Percentiles rank a stretch among this genome's conserved stretches.
Evolutionary conservation across 352 stramenopile species (phyloP).

Genomic region (Aphanomyces stellatus): DNA sequence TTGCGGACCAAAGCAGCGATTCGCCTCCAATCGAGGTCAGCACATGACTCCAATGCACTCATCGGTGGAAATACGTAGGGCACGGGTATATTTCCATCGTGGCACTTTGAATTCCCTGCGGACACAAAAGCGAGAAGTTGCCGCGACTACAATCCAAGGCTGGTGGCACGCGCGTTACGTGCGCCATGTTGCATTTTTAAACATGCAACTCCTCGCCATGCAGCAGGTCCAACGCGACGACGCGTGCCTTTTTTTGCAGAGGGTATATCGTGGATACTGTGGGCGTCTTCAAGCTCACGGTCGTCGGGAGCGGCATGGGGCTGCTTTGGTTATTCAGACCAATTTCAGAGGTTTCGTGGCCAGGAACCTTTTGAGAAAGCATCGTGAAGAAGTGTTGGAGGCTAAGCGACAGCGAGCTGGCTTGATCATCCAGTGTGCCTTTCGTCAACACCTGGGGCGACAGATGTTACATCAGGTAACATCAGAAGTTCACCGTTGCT

Average conservation of each 20-base stretch:
- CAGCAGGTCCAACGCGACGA: constrained; percentile 4
- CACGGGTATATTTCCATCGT: constrained; percentile 32
- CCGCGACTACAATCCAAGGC: constrained; percentile 33
- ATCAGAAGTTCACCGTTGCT: not conserved
- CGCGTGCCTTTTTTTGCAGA: constrained; percentile 30
- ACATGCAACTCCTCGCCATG: constrained; percentile 21
- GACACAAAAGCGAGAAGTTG: constrained; percentile 18
- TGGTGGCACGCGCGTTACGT: constrained; percentile 28
- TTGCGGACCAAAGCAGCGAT: constrained; percentile 27
- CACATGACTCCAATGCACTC: not conserved
- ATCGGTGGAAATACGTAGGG: not conserved
- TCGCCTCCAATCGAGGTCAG: constrained; percentile 36
- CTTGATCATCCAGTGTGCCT: constrained; percentile 4
- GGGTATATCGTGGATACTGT: constrained; percentile 26
- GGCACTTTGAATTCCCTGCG: constrained; percentile 27
- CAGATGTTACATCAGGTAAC: not conserved
- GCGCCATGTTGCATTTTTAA: not conserved
- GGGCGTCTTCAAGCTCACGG: constrained; percentile 20
- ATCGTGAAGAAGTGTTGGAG: constrained; percentile 21
- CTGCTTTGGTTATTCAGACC: constrained; percentile 35
- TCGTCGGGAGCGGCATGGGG: constrained; percentile 20
- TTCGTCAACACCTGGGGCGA: not conserved
- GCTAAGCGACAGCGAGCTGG: not conserved
- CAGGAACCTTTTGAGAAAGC: not conserved
- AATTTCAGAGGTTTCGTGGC: constrained; percentile 18